Base-by-base conservation (phyloP, 2,329 filamentous ascomycete species). In the Clarireedia sp. region DNA sequence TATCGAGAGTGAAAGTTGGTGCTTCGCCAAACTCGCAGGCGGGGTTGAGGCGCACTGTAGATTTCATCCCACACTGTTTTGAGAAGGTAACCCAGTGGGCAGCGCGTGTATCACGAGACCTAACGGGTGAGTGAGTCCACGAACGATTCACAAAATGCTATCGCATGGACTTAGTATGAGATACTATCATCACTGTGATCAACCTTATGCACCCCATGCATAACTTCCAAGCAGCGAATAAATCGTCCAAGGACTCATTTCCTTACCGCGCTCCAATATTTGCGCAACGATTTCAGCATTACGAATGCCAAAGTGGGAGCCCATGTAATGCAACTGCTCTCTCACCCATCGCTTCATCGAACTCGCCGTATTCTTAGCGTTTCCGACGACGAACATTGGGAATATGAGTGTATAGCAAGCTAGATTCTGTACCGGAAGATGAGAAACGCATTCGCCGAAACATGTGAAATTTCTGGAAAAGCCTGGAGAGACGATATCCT, bases 161-260 rank as follows among this genome's bases (percentile, higher is more conserved):
- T 29, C 14, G 12, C 17, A 5, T 5, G 29, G 16, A 44, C 17
- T 6, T 24, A n/a, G 17, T 4, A 10, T 17, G 4, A 17, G 14
- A 23, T 21, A n/a, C 21, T 24, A 5, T 14, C 6, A 40, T 41
- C 1, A 19, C 21, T 46, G 9, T 26, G n/a, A 21, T 43, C 17
- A 17, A 17, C 5, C 6, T 59, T 48, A 60, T 19, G 48, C 49
- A 9, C 45, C 44, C 14, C 59, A 60, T 3, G 59, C 56, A 45
- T 61, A 59, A 40, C 59, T 55, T 14, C 59, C 60, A 40, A 61
- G 55, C 53, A 58, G 46, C 6, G 53, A 37, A 45, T 61, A 61
- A 3, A 61, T 26, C 29, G 40, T 49, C 54, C 51, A 59, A 17
- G 56, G 41, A 38, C 45, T 26, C 5, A 23, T 6, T n/a, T 60